Evolutionary conservation across 768 basidiomycete genomes (phyloP), one percentile per base, ranked within the genome.

Genomic region (Neoboletus brunneissimus): DNA sequence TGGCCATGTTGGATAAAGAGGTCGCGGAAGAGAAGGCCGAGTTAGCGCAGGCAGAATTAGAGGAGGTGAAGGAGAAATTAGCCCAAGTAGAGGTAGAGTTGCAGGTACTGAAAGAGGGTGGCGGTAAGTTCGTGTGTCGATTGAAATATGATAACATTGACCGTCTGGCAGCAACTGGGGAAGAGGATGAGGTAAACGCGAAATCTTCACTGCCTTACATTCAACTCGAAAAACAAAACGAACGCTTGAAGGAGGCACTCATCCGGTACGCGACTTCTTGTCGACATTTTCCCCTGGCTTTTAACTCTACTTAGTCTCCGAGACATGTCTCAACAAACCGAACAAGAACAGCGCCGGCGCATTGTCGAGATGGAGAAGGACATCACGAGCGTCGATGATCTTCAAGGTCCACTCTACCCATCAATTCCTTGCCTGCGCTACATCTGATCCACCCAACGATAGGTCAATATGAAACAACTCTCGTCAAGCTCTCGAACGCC

Each of bases 141-240:
- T 54, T 22, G 43, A n/a, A 45, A 25, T 32, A 42, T 15, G 29
- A 37, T 23, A 8, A 15, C 18, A 11, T 53, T 64, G 45, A 69
- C 48, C 31, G 18, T 15, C n/a, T 9, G 27, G 9, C 40, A 72
- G 70, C 47, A 18, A 20, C 32, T 15, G 72, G 61, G 16, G 73
- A 70, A 29, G 73, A 66, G 35, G 67, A 61, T 12, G 68, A 73
- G 18, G 66, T 67, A 4, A 73, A 63, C 29, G 74, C 75, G 7
- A 87, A 86, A 64, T 77, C 79, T 60, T 84, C 88, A 5, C 64
- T 90, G 57, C 83, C 83, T 29, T 84, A 86, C 70, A 80, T 89
- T 18, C 96, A 98, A 67, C 84, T 99, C 1, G 95, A 98, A 76
- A 97, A 92, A 70, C 96, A 98, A 67, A 99, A 98, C 59, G 93